A percentile compares a stretch with the other conserved stretches of the same genome.
phyloP scores from a whole-genome alignment of 371 early-diverging fungal species.

The Mucor saturninus region DNA sequence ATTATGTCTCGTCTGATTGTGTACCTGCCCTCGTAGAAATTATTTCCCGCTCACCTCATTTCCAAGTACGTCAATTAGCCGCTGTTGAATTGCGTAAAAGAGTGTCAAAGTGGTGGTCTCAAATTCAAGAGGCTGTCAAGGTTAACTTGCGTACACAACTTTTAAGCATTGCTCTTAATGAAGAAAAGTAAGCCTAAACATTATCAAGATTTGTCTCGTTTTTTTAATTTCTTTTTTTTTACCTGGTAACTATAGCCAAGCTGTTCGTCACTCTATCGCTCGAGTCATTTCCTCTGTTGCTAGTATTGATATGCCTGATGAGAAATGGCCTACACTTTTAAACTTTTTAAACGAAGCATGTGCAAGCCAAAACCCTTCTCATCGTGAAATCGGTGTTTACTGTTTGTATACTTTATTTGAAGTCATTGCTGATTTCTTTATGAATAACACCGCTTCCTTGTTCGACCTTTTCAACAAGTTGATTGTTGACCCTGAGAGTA shows the following conservation, averaged over 20 bases:
- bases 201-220: neutral
- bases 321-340: slow-evolving; percentile 80
- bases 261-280: slow-evolving; percentile 77
- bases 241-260: slow-evolving; percentile 47
- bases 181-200: slow-evolving; percentile 60
- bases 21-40: slow-evolving; percentile 76
- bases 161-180: slow-evolving; percentile 69
- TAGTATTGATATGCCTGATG: slow-evolving; percentile 73
- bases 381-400: slow-evolving; percentile 87
- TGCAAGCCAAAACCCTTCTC: slow-evolving; percentile 62
- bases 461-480: slow-evolving; percentile 73
- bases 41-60: slow-evolving; percentile 58
- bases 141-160: slow-evolving; percentile 67
- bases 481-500: slow-evolving; percentile 81
- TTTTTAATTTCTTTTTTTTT: neutral
- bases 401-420: slow-evolving; percentile 84
- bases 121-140: slow-evolving; percentile 57
- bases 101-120: slow-evolving; percentile 72
- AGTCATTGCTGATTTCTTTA: slow-evolving; percentile 72
- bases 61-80: slow-evolving; percentile 82
- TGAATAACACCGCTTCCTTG: slow-evolving; percentile 65
- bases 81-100: slow-evolving; percentile 91
- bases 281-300: slow-evolving; percentile 87
- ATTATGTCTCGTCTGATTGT: slow-evolving; percentile 65
- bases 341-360: slow-evolving; percentile 76